These are phyloP conservation scores for Diospyros kaki DNA, from an alignment of 148 eudicot genomes.

Conservation along the genomic window DNA sequence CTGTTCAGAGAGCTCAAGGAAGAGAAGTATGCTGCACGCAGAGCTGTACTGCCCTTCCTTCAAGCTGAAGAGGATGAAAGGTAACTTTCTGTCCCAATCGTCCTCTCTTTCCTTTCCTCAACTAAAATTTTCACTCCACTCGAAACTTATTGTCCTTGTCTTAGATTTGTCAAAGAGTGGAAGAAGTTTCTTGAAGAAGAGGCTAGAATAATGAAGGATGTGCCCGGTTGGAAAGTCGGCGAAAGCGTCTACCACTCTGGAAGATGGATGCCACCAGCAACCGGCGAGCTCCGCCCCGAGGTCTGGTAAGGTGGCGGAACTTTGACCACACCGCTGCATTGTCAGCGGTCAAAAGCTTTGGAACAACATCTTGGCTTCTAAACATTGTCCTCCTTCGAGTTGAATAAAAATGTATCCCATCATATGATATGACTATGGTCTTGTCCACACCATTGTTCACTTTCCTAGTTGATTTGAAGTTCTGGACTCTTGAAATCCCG, in stretches of 20 bases:
- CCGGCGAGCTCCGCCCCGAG: conserved; percentile 94
- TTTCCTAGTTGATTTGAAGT: too few relatives aligned
- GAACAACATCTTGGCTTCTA: background rate
- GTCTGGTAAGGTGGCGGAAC: conserved; percentile 54
- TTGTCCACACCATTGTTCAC: too few relatives aligned
- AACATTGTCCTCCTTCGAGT: background rate
- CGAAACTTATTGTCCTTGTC: background rate
- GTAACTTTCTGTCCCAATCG: conserved; percentile 22
- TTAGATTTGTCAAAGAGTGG: conserved; percentile 95
- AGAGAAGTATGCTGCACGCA: conserved; percentile 84
- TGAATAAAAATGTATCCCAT: too few relatives aligned
- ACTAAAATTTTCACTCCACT: background rate
- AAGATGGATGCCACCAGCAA: conserved; percentile 97
- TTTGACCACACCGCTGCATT: background rate
- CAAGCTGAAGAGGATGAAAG: conserved; percentile 99
- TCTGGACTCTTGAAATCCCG: too few relatives aligned
- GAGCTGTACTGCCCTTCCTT: conserved; percentile 73
- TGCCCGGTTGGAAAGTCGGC: conserved; percentile 98
- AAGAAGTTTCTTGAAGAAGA: conserved; percentile 77
- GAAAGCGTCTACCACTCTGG: conserved; percentile 93
- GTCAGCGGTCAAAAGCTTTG: background rate
- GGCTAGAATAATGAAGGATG: conserved; percentile 92
- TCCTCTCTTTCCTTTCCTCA: too few relatives aligned
- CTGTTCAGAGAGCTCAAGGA: conserved; percentile 63
- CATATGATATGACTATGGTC: too few relatives aligned